Percentiles rank a stretch among this genome's conserved stretches.
Evolutionary conservation across 176 grass and related monocot genomes (phyloP).

Genomic region (Phragmites australis): DNA sequence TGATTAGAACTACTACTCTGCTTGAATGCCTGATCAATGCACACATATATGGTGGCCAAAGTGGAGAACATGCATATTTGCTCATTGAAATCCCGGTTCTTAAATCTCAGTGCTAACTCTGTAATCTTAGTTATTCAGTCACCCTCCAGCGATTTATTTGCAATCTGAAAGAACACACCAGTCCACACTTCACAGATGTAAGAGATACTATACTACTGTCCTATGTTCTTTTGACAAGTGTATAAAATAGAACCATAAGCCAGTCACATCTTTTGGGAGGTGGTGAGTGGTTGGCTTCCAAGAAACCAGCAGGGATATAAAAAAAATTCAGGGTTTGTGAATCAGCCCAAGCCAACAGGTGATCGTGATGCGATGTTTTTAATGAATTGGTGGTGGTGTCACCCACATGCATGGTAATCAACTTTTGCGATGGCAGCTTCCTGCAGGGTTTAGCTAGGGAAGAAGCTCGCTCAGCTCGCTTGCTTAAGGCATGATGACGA

Average conservation of each 20-base stretch:
- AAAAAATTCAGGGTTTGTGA: background rate
- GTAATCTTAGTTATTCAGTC: too few species aligned
- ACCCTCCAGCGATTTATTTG: background rate
- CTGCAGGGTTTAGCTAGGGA: background rate
- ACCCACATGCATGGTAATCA: constrained; percentile 40
- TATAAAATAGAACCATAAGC: background rate
- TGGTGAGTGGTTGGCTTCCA: constrained; percentile 37
- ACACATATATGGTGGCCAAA: too few species aligned
- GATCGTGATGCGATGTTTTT: constrained; percentile 10
- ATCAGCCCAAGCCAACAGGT: background rate
- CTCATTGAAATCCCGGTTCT: too few species aligned
- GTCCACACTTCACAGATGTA: too few species aligned
- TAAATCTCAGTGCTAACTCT: too few species aligned
- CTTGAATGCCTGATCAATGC: too few species aligned
- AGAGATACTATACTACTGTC: background rate
- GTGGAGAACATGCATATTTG: too few species aligned
- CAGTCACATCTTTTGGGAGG: constrained; percentile 21
- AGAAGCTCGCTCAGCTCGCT: background rate
- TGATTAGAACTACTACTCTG: too few species aligned
- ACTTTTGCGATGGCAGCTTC: constrained; percentile 34
- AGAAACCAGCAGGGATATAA: constrained; percentile 15
- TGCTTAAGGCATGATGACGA: constrained; percentile 13
- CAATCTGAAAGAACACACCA: background rate
- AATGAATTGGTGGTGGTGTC: background rate
- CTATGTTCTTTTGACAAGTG: background rate